A percentile compares a stretch with the other conserved stretches of the same genome.
Evolutionary conservation across 768 basidiomycete genomes (phyloP).

Genomic region (Naganishia friedmannii): DNA sequence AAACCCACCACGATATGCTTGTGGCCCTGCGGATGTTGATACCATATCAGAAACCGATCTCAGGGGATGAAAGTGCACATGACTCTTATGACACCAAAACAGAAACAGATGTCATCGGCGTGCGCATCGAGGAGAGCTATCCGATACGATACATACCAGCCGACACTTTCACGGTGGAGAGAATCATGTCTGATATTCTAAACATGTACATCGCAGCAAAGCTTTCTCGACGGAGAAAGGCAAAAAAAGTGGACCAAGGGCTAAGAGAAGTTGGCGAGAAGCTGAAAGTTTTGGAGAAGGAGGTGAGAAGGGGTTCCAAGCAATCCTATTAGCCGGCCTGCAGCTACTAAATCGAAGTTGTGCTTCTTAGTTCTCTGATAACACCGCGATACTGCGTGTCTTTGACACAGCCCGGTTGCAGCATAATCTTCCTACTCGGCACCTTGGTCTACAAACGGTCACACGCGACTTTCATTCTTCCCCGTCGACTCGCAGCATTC

Average conservation of each 20-base stretch:
- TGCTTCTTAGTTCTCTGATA: not conserved
- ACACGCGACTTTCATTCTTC: not conserved
- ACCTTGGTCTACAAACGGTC: not conserved
- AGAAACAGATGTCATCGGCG: not conserved
- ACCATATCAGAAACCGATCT: not conserved
- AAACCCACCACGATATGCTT: conserved; percentile 4
- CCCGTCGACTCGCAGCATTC: not conserved
- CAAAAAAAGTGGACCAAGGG: not conserved
- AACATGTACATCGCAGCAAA: not conserved
- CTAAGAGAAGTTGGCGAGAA: not conserved
- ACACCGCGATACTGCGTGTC: not conserved
- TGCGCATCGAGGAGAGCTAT: not conserved
- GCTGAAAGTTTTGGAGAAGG: not conserved
- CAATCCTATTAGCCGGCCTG: too few relatives aligned
- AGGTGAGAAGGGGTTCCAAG: not conserved
- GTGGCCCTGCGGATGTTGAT: conserved; percentile 12
- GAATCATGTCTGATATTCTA: not conserved
- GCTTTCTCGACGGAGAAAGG: not conserved
- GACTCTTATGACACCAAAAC: not conserved
- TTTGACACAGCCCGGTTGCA: conserved; percentile 1
- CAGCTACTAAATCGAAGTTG: not conserved
- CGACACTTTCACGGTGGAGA: not conserved
- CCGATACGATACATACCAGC: not conserved
- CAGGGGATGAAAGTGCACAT: not conserved
- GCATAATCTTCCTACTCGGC: not conserved